These are phyloP conservation scores for Saccharomyces uvarum DNA, from an alignment of 1,139 yeast species.

Conservation along the genomic window DNA sequence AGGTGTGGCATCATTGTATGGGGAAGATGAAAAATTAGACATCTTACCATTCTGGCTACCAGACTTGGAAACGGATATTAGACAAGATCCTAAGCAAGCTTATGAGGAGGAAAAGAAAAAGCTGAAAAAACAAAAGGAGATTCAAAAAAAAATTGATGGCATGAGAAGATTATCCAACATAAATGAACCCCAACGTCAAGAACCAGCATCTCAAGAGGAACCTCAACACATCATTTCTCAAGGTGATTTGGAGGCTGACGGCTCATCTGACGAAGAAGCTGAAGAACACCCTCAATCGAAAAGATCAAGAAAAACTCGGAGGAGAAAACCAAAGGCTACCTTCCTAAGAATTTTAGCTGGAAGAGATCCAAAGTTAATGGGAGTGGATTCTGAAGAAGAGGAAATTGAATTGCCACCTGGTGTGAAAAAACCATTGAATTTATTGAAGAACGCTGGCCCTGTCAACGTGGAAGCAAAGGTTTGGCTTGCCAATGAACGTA, in stretches of 20 bases:
- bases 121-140: constrained; percentile 40
- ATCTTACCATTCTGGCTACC: constrained; percentile 92
- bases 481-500: constrained; percentile 96
- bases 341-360: constrained; percentile 29
- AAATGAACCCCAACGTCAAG: constrained; percentile 5
- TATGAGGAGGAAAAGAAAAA: constrained; percentile 48
- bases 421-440: constrained; percentile 68
- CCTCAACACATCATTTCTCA: constrained; percentile 25
- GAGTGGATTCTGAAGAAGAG: constrained; percentile 81
- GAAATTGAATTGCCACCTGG: constrained; percentile 85
- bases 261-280: constrained; percentile 37
- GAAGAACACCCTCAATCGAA: constrained; percentile 6
- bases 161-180: constrained; percentile 31
- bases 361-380: constrained; percentile 36
- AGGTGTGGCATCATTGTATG: constrained; percentile 79
- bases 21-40: constrained; percentile 77
- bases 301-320: constrained; percentile 7
- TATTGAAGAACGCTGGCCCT: constrained; percentile 84
- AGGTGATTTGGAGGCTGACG: constrained; percentile 41
- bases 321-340: constrained; percentile 17
- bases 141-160: constrained; percentile 39
- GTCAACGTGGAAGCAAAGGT: constrained; percentile 93
- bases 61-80: constrained; percentile 75
- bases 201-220: constrained; percentile 3
- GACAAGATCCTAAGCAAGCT: constrained; percentile 69